These are phyloP conservation scores for Torulaspora microellipsoides DNA, from an alignment of 805 yeast genomes.

Conservation along the genomic window DNA sequence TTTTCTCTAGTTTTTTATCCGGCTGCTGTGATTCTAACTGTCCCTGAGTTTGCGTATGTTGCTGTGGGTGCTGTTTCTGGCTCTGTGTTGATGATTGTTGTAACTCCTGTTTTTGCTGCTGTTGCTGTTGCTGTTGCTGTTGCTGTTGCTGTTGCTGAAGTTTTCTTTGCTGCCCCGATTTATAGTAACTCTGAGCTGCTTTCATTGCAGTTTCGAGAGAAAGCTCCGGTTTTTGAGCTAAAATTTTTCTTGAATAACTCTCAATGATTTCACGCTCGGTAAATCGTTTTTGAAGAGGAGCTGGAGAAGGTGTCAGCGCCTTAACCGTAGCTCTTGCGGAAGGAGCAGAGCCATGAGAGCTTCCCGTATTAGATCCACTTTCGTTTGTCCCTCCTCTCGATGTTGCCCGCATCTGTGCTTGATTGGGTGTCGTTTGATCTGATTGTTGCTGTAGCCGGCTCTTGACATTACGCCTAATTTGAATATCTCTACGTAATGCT, in stretches of 20 bases:
- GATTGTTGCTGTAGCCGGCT: conserved; percentile 29
- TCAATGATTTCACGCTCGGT: conserved; percentile 31
- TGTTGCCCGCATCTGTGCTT: conserved; percentile 7
- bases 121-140: conserved; percentile 33
- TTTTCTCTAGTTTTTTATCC: conserved; percentile 2
- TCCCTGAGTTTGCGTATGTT: conserved; percentile 25
- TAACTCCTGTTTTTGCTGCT: conserved; percentile 23
- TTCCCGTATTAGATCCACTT: conserved; percentile 12
- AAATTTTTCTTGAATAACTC: conserved; percentile 29
- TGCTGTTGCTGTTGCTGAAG: conserved; percentile 24
- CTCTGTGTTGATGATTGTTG: conserved; percentile 1
- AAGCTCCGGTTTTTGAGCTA: conserved; percentile 31
- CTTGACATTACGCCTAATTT: conserved; percentile 31
- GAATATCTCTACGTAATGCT: conserved; percentile 64
- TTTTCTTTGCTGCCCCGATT: conserved; percentile 16
- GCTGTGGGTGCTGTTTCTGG: conserved; percentile 8
- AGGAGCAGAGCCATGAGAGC: conserved; percentile 5
- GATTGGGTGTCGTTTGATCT: conserved; percentile 12
- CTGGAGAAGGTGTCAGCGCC: conserved; percentile 16
- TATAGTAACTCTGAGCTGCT: conserved; percentile 33
- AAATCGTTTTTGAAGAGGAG: conserved; percentile 14
- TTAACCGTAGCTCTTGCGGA: conserved; percentile 9
- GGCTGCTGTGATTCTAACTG: conserved; percentile 8
- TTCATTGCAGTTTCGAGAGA: conserved; percentile 32
- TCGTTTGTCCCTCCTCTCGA: conserved; percentile 13